Conservation (phyloP, 305 asterid genomes). For the Fraxinus floribunda region DNA sequence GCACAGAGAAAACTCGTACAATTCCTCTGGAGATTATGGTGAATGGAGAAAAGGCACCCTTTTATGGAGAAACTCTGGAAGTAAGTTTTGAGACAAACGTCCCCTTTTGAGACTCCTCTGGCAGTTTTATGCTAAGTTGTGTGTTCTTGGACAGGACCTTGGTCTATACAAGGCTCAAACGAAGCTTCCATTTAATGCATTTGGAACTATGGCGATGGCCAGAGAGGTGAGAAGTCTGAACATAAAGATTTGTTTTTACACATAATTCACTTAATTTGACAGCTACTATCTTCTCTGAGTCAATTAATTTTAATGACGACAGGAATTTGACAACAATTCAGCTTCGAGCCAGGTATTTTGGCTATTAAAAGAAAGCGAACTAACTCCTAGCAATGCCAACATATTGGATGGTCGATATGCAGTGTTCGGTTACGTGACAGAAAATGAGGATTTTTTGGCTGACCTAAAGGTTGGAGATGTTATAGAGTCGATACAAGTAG, state of each 20-base stretch:
- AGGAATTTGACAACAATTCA: conserved; percentile 95
- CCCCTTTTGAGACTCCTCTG: neutral
- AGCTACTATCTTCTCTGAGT: conserved; percentile 17
- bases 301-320: conserved; percentile 13
- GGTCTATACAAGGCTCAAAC: conserved; percentile 99
- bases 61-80: conserved; percentile 88
- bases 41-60: conserved; percentile 81
- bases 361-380: conserved; percentile 96
- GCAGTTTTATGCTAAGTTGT: neutral
- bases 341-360: conserved; percentile 98
- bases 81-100: conserved; percentile 41
- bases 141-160: conserved; percentile 58
- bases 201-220: conserved; percentile 99
- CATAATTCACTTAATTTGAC: neutral
- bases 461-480: conserved; percentile 96
- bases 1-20: conserved; percentile 82
- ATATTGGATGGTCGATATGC: conserved; percentile 92
- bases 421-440: conserved; percentile 81
- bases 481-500: conserved; percentile 83
- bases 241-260: too few species aligned
- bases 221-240: conserved; percentile 59
- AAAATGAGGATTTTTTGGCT: conserved; percentile 81
- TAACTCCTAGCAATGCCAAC: conserved; percentile 97
- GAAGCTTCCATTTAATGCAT: conserved; percentile 92
- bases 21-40: conserved; percentile 91